Evolutionary conservation across 108 stramenopile genomes (phyloP), one percentile per base, ranked within the genome.

Genomic region (Cyclostephanos tholiformis): DNA sequence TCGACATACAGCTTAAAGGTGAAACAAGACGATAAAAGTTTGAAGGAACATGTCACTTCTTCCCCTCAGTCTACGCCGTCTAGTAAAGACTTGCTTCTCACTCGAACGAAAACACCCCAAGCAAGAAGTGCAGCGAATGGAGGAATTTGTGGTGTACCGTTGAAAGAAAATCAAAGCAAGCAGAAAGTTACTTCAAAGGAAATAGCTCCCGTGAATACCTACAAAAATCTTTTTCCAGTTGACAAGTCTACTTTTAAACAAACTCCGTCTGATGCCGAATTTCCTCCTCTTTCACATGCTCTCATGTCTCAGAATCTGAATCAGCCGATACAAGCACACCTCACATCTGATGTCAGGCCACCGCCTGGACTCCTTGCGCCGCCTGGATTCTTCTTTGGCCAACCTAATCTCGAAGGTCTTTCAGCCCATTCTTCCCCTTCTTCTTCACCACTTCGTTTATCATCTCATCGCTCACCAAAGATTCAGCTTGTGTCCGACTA

Each of bases 311-410:
- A 29, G 12, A 38, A 52, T 10, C 26, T 36, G 22, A 35, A 29
- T 20, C 43, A 27, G 22, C 63, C 61, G 27, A 27, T 38, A 19
- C 30, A 55, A 38, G 53, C 36, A 57, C 65, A 36, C 10, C 62
- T 44, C n/a, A 48, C 25, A 38, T 19, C 53, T 36, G 25, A 41
- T 32, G 11, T 80, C 9, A 63, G 79, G 4, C 79, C 79, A 11
- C 79, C 79, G 16, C 79, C 72, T 27, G 79, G 79, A 32, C 69
- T 80, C 12, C 69, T 65, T 64, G 71, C 79, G 46, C 79, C 79
- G 19, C 79, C 79, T 52, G 79, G 79, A 46, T 80, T 80, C 62
- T 80, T 80, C 62, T 38, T 44, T 17, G 69, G 64, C 32, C 69
- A 63, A 29, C 64, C 69, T 9, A 46, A 23, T 52, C 58, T 58